phyloP scores from a whole-genome alignment of 805 yeast species.

The Ogataea naganishii region DNA sequence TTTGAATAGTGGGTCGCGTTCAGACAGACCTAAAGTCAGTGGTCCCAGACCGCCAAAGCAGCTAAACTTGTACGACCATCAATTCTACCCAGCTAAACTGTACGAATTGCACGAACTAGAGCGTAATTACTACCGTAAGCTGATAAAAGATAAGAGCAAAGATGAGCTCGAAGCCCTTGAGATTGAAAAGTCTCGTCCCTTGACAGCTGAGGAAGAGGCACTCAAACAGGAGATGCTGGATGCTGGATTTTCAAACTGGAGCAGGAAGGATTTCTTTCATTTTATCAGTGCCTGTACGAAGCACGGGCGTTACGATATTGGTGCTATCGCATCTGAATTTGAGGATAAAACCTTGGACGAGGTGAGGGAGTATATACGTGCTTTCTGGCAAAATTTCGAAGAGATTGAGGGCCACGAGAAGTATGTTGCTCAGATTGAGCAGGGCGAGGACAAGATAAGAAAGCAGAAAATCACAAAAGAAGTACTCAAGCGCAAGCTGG shows the following conservation, averaged over 20 bases:
- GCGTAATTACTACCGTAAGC: constrained; percentile 65
- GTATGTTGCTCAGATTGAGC: constrained; percentile 70
- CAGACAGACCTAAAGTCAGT: constrained; percentile 27
- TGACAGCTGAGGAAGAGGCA: constrained; percentile 74
- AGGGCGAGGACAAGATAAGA: constrained; percentile 78
- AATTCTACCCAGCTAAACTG: constrained; percentile 75
- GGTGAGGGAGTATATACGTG: constrained; percentile 64
- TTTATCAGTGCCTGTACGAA: constrained; percentile 68
- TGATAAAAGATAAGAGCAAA: constrained; percentile 45
- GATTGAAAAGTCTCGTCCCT: constrained; percentile 66
- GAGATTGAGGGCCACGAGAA: constrained; percentile 88
- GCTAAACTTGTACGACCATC: constrained; percentile 78
- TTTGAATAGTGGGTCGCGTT: constrained; percentile 52
- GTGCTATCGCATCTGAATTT: constrained; percentile 67
- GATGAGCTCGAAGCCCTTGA: constrained; percentile 62
- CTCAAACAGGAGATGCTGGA: constrained; percentile 48
- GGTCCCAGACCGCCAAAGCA: constrained; percentile 85
- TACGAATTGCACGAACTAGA: constrained; percentile 75
- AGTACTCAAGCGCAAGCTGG: constrained; percentile 65
- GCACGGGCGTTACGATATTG: constrained; percentile 70
- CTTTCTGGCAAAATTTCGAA: constrained; percentile 72
- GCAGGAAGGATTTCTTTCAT: constrained; percentile 78
- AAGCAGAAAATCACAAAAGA: constrained; percentile 66
- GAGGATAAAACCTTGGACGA: constrained; percentile 78
- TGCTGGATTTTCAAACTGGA: constrained; percentile 78